Conservation (phyloP, 768 basidiomycete species). For the Epithele typhae region DNA sequence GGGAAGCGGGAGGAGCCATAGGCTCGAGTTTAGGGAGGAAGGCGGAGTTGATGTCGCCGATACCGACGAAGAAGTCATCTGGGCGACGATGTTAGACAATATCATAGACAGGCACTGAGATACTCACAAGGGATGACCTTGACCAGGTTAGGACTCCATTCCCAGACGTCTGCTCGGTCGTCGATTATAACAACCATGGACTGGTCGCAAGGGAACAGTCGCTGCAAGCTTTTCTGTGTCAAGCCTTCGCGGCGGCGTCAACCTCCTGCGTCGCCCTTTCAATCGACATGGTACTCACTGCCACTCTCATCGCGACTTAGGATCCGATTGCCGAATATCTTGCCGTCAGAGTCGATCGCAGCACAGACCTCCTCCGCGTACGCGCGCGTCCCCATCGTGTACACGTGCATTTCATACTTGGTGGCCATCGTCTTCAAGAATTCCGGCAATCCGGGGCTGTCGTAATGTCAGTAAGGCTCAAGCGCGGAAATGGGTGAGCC, state of each 20-base stretch:
- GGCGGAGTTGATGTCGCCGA: constrained; percentile 96
- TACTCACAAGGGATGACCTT: constrained; percentile 92
- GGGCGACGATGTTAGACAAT: not conserved
- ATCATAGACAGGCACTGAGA: constrained; percentile 2
- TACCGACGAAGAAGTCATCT: constrained; percentile 97
- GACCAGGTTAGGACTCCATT: constrained; percentile 93
- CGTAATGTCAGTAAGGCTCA: constrained; percentile 6
- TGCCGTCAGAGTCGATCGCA: constrained; percentile 86
- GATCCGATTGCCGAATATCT: constrained; percentile 82
- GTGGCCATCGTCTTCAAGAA: constrained; percentile 70
- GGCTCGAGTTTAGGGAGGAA: constrained; percentile 81
- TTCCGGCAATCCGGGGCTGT: constrained; percentile 74
- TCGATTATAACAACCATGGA: constrained; percentile 99
- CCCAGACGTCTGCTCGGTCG: constrained; percentile 98
- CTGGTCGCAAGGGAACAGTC: constrained; percentile 94
- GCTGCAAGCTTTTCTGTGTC: constrained; percentile 86
- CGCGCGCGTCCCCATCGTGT: constrained; percentile 97
- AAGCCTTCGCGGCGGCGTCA: constrained; percentile 48
- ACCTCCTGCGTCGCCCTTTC: constrained; percentile 1
- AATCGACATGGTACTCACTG: constrained; percentile 50
- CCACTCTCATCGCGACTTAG: constrained; percentile 95
- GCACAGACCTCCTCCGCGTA: constrained; percentile 96
- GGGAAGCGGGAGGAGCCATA: constrained; percentile 35
- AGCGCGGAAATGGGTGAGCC: not conserved
- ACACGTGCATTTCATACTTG: constrained; percentile 98